phyloP scores from a whole-genome alignment of 345 rosid genomes.

The Dovyalis caffra region DNA sequence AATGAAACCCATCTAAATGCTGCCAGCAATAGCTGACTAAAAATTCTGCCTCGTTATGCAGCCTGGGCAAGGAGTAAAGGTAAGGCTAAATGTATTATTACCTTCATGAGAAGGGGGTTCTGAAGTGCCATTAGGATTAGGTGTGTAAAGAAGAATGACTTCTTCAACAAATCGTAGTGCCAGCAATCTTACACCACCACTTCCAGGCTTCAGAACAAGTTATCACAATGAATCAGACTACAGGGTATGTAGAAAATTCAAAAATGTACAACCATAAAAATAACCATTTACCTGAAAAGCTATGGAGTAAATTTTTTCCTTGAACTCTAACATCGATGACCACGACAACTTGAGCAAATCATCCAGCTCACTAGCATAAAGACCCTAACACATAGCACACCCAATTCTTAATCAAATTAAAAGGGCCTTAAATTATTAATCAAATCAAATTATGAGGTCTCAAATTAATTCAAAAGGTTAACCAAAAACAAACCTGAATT shows the following conservation, averaged over 20 bases:
- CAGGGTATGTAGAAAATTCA: constrained; percentile 7
- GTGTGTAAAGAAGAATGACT: constrained; percentile 82
- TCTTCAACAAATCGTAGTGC: constrained; percentile 89
- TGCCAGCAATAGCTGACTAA: neutral
- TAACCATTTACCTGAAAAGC: constrained; percentile 66
- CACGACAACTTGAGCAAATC: constrained; percentile 68
- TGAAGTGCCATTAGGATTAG: constrained; percentile 61
- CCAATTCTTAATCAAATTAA: neutral
- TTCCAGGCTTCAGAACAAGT: constrained; percentile 57
- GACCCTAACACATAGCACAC: constrained; percentile 51
- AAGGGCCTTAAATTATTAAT: neutral
- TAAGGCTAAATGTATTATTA: constrained; percentile 28
- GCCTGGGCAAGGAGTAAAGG: neutral
- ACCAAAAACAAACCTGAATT: constrained; percentile 50
- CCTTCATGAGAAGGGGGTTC: constrained; percentile 68
- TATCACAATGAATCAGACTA: constrained; percentile 30
- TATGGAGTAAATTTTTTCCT: constrained; percentile 69
- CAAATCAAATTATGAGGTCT: neutral
- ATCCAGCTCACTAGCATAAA: constrained; percentile 63
- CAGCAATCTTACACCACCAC: constrained; percentile 69
- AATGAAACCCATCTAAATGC: constrained; percentile 1
- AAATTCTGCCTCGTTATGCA: neutral
- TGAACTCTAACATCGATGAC: constrained; percentile 77
- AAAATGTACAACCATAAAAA: constrained; percentile 13
- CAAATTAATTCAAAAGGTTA: neutral